Evolutionary conservation across 768 basidiomycete genomes (phyloP).

Genomic region (Podaxis sp.): DNA sequence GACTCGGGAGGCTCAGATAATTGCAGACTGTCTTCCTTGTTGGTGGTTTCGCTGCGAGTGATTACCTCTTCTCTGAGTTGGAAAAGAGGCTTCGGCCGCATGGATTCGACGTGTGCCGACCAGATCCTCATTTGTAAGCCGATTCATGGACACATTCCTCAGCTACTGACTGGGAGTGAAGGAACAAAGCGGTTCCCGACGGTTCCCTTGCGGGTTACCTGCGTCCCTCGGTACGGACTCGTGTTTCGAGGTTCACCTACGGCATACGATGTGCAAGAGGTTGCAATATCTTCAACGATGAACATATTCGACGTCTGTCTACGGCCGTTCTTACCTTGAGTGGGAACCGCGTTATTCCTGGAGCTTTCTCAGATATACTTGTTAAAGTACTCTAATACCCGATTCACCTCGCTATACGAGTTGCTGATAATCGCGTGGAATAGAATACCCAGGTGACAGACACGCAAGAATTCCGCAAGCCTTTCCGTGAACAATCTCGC

Average conservation of each 20-base stretch:
- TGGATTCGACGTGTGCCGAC: slow-evolving; percentile 16
- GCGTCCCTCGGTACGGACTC: slow-evolving; percentile 25
- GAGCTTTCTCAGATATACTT: slow-evolving; percentile 13
- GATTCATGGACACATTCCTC: no score
- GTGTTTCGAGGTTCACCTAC: slow-evolving; percentile 27
- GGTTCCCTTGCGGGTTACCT: slow-evolving; percentile 30
- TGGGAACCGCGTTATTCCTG: slow-evolving; percentile 10
- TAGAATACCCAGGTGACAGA: slow-evolving; percentile 23
- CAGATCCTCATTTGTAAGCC: slow-evolving; percentile 20
- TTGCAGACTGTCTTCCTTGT: slow-evolving; percentile 24
- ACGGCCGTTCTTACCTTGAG: neutral
- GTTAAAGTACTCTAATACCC: neutral
- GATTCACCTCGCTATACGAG: neutral
- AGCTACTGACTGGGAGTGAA: slow-evolving; percentile 7
- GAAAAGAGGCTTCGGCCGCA: slow-evolving; percentile 14
- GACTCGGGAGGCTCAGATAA: neutral
- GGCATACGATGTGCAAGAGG: slow-evolving; percentile 22
- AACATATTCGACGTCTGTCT: slow-evolving; percentile 22
- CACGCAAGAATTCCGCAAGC: slow-evolving; percentile 20
- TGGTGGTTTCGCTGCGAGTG: slow-evolving; percentile 25
- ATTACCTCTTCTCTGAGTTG: slow-evolving; percentile 22
- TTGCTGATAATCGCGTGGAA: neutral
- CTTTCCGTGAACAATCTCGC: slow-evolving; percentile 18
- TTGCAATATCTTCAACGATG: slow-evolving; percentile 20
- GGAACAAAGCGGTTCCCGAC: slow-evolving; percentile 33